phyloP scores from a whole-genome alignment of 2,329 filamentous ascomycete species.

The Cryphonectria radicalis region DNA sequence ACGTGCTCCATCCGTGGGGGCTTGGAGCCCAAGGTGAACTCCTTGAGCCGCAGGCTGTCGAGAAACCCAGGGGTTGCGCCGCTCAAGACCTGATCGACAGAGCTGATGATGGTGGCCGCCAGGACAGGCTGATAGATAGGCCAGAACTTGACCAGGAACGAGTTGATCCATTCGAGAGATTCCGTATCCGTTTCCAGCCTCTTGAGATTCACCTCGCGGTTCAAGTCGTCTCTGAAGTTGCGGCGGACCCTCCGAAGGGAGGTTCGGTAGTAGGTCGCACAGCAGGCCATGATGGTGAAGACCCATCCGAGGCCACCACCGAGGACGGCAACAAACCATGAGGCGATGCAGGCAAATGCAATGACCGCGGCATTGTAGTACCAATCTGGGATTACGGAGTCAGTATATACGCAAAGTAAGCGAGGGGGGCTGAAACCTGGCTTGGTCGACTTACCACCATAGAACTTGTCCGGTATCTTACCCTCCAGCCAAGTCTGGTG shows the following conservation, averaged over 20 bases:
- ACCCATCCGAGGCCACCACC: constrained; percentile 94
- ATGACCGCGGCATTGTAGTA: constrained; percentile 97
- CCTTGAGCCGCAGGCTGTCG: constrained; percentile 91
- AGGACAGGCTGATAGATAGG: constrained; percentile 96
- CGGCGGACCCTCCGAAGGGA: constrained; percentile 90
- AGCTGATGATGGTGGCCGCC: constrained; percentile 87
- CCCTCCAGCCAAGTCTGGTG: constrained; percentile 87
- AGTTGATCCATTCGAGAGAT: constrained; percentile 98
- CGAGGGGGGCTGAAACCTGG: not conserved
- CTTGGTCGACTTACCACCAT: constrained; percentile 66
- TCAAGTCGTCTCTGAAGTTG: constrained; percentile 94
- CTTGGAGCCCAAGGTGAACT: constrained; percentile 92
- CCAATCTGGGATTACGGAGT: constrained; percentile 68
- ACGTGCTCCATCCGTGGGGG: constrained; percentile 96
- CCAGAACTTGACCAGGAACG: constrained; percentile 98
- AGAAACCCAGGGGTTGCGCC: constrained; percentile 89
- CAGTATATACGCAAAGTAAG: not conserved
- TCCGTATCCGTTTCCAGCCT: constrained; percentile 89
- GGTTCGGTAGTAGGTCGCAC: constrained; percentile 94
- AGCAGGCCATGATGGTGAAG: constrained; percentile 88
- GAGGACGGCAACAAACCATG: constrained; percentile 87
- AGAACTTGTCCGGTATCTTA: constrained; percentile 85
- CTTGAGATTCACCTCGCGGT: constrained; percentile 80
- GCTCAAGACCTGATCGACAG: constrained; percentile 94
- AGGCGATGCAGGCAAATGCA: constrained; percentile 85